These are phyloP conservation scores for Cladophialophora psammophila DNA, from an alignment of 2,329 filamentous ascomycete species.

Conservation along the genomic window DNA sequence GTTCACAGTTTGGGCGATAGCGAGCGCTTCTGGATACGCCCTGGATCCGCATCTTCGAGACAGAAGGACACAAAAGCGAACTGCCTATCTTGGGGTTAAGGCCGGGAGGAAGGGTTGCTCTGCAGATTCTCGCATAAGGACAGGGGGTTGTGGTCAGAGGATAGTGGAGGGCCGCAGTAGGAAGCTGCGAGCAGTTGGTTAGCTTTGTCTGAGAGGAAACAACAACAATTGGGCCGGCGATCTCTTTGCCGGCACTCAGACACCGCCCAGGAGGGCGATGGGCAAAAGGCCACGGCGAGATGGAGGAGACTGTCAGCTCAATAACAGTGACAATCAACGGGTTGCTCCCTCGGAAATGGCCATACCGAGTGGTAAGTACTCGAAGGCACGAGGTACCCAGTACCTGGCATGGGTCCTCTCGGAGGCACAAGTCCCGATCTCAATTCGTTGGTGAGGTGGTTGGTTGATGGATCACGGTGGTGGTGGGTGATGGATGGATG, in stretches of 20 bases:
- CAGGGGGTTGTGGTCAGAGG: neutral
- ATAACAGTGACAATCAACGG: neutral
- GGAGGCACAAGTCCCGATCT: neutral
- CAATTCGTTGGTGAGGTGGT: neutral
- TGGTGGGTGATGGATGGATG: neutral
- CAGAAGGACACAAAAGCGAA: slow-evolving; percentile 10
- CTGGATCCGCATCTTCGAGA: neutral
- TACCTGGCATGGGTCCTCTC: neutral
- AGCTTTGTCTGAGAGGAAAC: neutral
- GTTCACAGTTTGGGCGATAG: slow-evolving; percentile 1
- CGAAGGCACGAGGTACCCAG: neutral
- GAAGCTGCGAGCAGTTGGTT: neutral
- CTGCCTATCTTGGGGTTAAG: slow-evolving; percentile 16
- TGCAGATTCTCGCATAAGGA: slow-evolving; percentile 3
- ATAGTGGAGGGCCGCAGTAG: neutral
- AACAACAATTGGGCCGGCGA: neutral
- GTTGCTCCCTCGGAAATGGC: neutral
- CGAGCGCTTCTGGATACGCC: neutral
- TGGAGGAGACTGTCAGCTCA: neutral
- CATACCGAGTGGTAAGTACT: neutral
- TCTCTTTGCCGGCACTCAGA: neutral
- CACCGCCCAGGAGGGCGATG: too few species aligned
- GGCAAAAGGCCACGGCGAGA: too few species aligned
- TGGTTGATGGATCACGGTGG: neutral
- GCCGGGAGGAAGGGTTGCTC: neutral